These are phyloP conservation scores for Tylopilus balloui DNA, from an alignment of 768 basidiomycete genomes.

Conservation along the genomic window DNA sequence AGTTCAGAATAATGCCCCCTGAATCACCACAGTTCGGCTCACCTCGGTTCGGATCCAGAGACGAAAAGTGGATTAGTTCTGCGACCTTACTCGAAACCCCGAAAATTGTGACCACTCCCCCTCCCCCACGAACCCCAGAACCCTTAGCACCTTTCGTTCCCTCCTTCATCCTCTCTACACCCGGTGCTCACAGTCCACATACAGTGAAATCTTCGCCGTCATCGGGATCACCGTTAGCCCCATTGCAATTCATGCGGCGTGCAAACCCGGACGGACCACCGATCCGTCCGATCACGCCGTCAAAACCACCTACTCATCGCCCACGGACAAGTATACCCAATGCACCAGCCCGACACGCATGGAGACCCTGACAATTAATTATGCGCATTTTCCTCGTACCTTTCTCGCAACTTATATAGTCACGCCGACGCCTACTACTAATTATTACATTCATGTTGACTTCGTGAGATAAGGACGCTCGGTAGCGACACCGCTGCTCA, in stretches of 20 bases:
- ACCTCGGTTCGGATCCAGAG: slow-evolving; percentile 38
- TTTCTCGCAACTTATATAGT: slow-evolving; percentile 18
- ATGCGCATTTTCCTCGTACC: slow-evolving; percentile 13
- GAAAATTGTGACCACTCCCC: slow-evolving; percentile 37
- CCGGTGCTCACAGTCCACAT: slow-evolving; percentile 42
- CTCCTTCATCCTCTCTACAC: slow-evolving; percentile 57
- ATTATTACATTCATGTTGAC: slow-evolving; percentile 30
- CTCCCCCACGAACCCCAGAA: slow-evolving; percentile 62
- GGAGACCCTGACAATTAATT: slow-evolving; percentile 52
- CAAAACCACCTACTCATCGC: slow-evolving; percentile 49
- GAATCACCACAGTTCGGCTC: slow-evolving; percentile 53
- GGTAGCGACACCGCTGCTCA: slow-evolving; percentile 18
- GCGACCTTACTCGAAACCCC: slow-evolving; percentile 59
- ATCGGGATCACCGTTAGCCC: slow-evolving; percentile 69
- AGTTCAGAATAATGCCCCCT: slow-evolving; percentile 62
- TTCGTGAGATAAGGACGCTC: slow-evolving; percentile 26
- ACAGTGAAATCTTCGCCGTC: slow-evolving; percentile 50
- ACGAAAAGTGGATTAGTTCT: slow-evolving; percentile 85
- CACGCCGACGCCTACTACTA: slow-evolving; percentile 18
- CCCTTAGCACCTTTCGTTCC: slow-evolving; percentile 54
- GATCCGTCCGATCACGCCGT: slow-evolving; percentile 61
- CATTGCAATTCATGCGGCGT: slow-evolving; percentile 81
- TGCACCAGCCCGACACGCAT: slow-evolving; percentile 51
- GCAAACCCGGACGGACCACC: slow-evolving; percentile 57
- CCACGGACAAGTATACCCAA: slow-evolving; percentile 37